A percentile compares a stretch with the other conserved stretches of the same genome.
Conservation (phyloP, 345 rosid species). For the Camelina sativa region DNA sequence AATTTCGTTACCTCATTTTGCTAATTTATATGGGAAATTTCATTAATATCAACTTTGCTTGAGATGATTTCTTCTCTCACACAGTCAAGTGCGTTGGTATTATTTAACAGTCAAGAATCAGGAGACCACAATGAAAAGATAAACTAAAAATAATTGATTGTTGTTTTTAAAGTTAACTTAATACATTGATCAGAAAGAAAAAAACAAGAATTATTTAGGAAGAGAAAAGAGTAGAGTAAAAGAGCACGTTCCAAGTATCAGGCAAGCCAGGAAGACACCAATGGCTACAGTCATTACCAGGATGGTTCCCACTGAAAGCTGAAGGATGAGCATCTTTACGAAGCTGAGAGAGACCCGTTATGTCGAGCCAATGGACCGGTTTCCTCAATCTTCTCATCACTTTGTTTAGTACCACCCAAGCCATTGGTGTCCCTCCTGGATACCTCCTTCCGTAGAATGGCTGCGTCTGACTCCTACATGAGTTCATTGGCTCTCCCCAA, state of each 20-base stretch:
- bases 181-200: background rate
- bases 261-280: constrained; percentile 99
- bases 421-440: constrained; percentile 76
- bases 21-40: background rate
- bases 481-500: constrained; percentile 67
- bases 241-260: constrained; percentile 82
- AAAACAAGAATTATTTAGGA: constrained; percentile 19
- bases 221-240: constrained; percentile 61
- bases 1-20: background rate
- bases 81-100: background rate
- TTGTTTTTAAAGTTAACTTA: constrained; percentile 19
- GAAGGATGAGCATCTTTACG: constrained; percentile 88
- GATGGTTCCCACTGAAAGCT: constrained; percentile 49
- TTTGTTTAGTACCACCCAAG: constrained; percentile 66
- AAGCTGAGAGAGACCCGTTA: constrained; percentile 65
- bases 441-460: constrained; percentile 70
- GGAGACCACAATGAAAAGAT: background rate
- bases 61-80: background rate
- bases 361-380: constrained; percentile 73
- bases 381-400: constrained; percentile 75
- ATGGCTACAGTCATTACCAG: constrained; percentile 75
- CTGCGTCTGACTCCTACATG: constrained; percentile 63
- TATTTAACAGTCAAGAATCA: constrained; percentile 27
- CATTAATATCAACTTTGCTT: background rate
- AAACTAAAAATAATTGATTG: constrained; percentile 23